These are phyloP conservation scores for Fonsecaea nubica DNA, from an alignment of 2,329 filamentous ascomycete species.

Conservation along the genomic window DNA sequence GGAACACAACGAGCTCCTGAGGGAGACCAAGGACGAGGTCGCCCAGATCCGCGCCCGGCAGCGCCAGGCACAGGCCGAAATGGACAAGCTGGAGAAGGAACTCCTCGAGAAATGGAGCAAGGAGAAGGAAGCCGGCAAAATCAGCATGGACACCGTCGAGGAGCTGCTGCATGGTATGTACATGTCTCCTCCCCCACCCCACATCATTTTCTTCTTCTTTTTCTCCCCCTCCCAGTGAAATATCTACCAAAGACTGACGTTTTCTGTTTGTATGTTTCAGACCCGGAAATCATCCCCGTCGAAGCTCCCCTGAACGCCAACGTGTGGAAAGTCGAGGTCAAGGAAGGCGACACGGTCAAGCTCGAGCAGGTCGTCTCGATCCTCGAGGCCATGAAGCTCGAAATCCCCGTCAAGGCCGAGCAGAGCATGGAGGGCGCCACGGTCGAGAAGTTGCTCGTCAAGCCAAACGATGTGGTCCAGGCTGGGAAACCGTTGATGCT, in stretches of 20 bases:
- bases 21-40: conserved; percentile 57
- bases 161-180: conserved; percentile 54
- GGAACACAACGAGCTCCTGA: conserved; percentile 59
- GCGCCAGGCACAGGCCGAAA: conserved; percentile 55
- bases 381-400: conserved; percentile 66
- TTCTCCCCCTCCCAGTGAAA: neutral
- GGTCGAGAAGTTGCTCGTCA: conserved; percentile 51
- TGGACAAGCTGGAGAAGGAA: conserved; percentile 48
- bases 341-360: conserved; percentile 52
- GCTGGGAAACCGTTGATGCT: conserved; percentile 46
- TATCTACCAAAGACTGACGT: neutral
- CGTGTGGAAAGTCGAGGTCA: conserved; percentile 59
- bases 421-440: conserved; percentile 40
- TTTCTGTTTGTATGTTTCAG: conserved; percentile 29
- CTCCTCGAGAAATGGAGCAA: conserved; percentile 47
- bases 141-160: conserved; percentile 59
- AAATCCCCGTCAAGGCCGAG: conserved; percentile 54
- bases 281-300: conserved; percentile 48
- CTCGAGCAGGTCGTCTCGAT: conserved; percentile 55
- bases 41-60: conserved; percentile 54
- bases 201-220: neutral
- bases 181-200: neutral
- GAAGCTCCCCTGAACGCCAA: conserved; percentile 58
- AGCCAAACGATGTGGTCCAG: conserved; percentile 49
- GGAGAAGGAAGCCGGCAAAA: conserved; percentile 56